Conservation (phyloP, 2,329 filamentous ascomycete species). For the Fusarium caatingaense region DNA sequence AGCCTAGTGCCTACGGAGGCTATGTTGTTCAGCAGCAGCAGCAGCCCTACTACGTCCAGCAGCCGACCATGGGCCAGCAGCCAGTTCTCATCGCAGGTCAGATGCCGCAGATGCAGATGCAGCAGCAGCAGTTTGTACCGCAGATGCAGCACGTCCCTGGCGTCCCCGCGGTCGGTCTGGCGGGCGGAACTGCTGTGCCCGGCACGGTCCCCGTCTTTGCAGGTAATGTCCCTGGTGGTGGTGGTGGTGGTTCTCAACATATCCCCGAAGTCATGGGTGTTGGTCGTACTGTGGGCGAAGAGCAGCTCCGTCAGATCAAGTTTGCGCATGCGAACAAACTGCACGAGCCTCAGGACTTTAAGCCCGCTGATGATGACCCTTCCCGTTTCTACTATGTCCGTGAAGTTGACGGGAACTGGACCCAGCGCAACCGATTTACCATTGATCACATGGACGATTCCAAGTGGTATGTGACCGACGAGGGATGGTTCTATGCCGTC, state of each 20-base stretch:
- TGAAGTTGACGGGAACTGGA: conserved; percentile 70
- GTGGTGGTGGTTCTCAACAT: conserved; percentile 40
- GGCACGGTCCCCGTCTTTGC: conserved; percentile 51
- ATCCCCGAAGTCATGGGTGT: conserved; percentile 64
- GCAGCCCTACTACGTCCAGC: conserved; percentile 50
- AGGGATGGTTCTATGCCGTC: conserved; percentile 71
- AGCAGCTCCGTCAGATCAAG: conserved; percentile 59
- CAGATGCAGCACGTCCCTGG: conserved; percentile 44
- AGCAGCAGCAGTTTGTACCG: conserved; percentile 41
- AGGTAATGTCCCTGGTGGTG: conserved; percentile 53
- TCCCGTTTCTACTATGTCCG: conserved; percentile 71
- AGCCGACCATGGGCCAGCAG: conserved; percentile 48
- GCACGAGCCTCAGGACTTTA: conserved; percentile 70
- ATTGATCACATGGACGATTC: conserved; percentile 68
- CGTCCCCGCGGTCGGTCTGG: conserved; percentile 44
- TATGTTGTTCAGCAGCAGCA: conserved; percentile 52
- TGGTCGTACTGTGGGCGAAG: conserved; percentile 62
- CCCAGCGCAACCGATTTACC: conserved; percentile 67
- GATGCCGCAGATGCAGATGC: conserved; percentile 2
- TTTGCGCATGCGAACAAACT: conserved; percentile 62
- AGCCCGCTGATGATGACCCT: conserved; percentile 70
- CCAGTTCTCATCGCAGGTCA: conserved; percentile 50
- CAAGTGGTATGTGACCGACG: conserved; percentile 69
- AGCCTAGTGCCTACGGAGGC: conserved; percentile 44
- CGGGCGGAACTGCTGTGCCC: conserved; percentile 38